Conservation (phyloP, 129 eudicot genomes). For the Artemisia annua region DNA sequence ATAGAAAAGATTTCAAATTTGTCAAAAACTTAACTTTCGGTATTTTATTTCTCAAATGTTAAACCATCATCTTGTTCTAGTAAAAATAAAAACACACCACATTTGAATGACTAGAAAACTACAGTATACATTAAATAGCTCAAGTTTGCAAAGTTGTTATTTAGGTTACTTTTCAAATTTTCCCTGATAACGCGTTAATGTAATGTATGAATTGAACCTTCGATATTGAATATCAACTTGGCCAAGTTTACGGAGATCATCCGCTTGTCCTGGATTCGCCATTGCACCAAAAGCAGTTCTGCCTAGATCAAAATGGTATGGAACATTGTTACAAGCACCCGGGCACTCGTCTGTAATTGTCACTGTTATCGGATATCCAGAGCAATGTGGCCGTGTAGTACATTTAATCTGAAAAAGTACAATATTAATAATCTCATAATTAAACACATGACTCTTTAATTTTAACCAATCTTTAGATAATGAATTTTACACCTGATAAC, state of each 20-base stretch:
- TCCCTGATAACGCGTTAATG: neutral
- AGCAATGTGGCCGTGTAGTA: slow-evolving; percentile 26
- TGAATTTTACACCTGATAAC: slow-evolving; percentile 31
- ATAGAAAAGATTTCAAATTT: too few relatives aligned
- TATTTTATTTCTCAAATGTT: too few relatives aligned
- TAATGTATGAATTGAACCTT: slow-evolving; percentile 30
- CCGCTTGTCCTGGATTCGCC: slow-evolving; percentile 35
- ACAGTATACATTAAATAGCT: too few relatives aligned
- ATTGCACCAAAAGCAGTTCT: slow-evolving; percentile 46
- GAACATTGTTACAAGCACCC: slow-evolving; percentile 38
- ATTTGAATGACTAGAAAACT: too few relatives aligned
- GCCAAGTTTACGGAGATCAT: slow-evolving; percentile 36
- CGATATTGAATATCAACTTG: slow-evolving; percentile 33
- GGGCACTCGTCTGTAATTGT: slow-evolving; percentile 46
- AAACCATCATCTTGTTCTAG: too few relatives aligned
- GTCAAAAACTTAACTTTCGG: too few relatives aligned
- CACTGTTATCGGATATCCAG: slow-evolving; percentile 30
- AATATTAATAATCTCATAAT: too few relatives aligned
- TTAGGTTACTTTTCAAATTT: too few relatives aligned
- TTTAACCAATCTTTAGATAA: neutral
- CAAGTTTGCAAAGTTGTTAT: too few relatives aligned
- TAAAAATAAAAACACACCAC: too few relatives aligned
- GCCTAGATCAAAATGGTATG: slow-evolving; percentile 42
- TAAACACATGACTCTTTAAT: neutral
- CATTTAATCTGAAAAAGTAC: slow-evolving; percentile 32